phyloP scores from a whole-genome alignment of 2,329 filamentous ascomycete species.

The Talaromyces sp. region DNA sequence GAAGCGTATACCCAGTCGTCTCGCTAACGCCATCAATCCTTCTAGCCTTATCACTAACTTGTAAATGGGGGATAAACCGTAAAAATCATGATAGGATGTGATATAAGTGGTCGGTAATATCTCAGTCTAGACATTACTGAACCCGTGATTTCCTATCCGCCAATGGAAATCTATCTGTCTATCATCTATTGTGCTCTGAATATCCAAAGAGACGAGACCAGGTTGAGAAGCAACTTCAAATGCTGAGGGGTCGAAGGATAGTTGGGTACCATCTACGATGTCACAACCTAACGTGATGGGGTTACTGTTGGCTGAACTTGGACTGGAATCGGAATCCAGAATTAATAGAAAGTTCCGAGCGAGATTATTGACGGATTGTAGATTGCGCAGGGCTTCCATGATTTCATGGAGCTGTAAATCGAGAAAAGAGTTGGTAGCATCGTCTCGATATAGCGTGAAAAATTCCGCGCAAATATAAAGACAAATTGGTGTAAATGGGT shows the following conservation, averaged over 20 bases:
- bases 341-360: constrained; percentile 5
- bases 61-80: not conserved
- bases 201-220: not conserved
- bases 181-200: not conserved
- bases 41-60: not conserved
- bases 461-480: constrained; percentile 18
- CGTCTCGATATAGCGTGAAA: not conserved
- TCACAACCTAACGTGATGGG: not conserved
- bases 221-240: not conserved
- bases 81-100: not conserved
- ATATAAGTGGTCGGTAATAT: not conserved
- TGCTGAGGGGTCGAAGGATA: not conserved
- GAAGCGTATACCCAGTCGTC: not conserved
- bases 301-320: not conserved
- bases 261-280: not conserved
- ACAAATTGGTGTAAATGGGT: constrained; percentile 17
- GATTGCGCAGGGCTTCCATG: constrained; percentile 8
- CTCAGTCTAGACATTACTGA: not conserved
- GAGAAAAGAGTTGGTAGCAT: not conserved
- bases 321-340: not conserved
- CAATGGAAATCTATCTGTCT: not conserved
- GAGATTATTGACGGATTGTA: constrained; percentile 14
- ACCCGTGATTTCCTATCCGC: not conserved
- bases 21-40: not conserved
- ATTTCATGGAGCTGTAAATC: constrained; percentile 12